Base-by-base conservation (phyloP, 139 green algal species). In the Closterium sp. region DNA sequence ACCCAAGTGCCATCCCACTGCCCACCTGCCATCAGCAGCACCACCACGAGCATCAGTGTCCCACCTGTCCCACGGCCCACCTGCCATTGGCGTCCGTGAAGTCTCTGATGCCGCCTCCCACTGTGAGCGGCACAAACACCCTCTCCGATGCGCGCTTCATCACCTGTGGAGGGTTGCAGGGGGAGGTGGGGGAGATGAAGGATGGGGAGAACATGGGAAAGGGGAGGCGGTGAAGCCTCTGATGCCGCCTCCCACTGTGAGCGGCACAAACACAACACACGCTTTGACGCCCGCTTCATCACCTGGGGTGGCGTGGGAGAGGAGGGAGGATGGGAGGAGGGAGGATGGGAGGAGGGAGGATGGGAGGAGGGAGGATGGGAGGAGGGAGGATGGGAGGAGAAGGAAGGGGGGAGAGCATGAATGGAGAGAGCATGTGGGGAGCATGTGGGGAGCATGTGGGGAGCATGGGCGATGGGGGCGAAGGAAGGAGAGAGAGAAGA, bases 201-300 rank as follows among this genome's bases (percentile, higher is more conserved):
- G 84, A 29, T 19, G 6, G 84, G 28, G n/a, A 87, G 84, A 87
- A 34, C 9, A 21, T 13, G 27, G 4, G 84, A 19, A 87, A 34
- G 11, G n/a, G 84, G 84, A 29, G 28, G 96, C 9, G 38, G 38
- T 98, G 93, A 99, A 98, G 62, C 96, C 97, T 9, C 97, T 91
- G 94, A 99, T 99, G 93, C 98, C 98, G 24, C 98, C 98, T 27
- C 98, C 98, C 30, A 99, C 97, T 24, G 98, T 99, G 19, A 99
- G 95, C 7, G 98, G 98, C 91, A 99, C 98, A 96, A 99, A 99
- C 24, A 99, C 97, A 99, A 99, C 24, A 99, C 97, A 19, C 96
- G 97, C 96, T 99, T 96, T 45, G 95, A 97, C 22, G 98, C 95
- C 73, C 94, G 88, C 4, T 93, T 88, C 85, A 99, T 93, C 17